A percentile compares a stretch with the other conserved stretches of the same genome.
Evolutionary conservation across 1,284 basidiomycete species (phyloP).

Genomic region (Moesziomyces sp.): DNA sequence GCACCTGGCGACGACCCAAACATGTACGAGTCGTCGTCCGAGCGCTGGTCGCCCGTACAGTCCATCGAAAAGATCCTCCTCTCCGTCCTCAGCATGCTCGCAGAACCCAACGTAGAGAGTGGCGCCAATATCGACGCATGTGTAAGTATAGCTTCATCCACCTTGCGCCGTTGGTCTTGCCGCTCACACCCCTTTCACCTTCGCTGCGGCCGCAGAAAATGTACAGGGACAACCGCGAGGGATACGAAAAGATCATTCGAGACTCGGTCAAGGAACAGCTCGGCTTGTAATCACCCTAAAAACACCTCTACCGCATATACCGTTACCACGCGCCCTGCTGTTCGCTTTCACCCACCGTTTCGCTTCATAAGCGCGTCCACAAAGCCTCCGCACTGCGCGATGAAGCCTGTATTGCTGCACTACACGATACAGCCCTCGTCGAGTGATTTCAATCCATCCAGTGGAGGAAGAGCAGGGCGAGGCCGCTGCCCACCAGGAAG

Average conservation of each 20-base stretch:
- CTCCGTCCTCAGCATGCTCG: constrained; percentile 98
- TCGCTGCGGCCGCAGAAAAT: constrained; percentile 50
- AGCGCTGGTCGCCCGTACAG: constrained; percentile 98
- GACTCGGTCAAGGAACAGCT: constrained; percentile 63
- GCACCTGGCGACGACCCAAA: constrained; percentile 89
- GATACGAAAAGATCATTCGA: constrained; percentile 64
- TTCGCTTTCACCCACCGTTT: too few relatives aligned
- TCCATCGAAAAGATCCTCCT: constrained; percentile 91
- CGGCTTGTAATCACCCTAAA: constrained; percentile 44
- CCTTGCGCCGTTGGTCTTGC: not conserved
- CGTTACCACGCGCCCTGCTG: too few relatives aligned
- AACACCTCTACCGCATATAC: not conserved
- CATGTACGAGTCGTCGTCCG: constrained; percentile 85
- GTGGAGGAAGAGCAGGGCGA: constrained; percentile 87
- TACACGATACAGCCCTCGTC: not conserved
- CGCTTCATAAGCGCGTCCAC: too few relatives aligned
- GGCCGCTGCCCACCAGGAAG: constrained; percentile 85
- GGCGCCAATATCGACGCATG: constrained; percentile 91
- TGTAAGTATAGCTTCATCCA: constrained; percentile 56
- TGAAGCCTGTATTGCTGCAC: not conserved
- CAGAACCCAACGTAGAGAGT: constrained; percentile 98
- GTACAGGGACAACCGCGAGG: constrained; percentile 63
- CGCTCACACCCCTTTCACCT: not conserved
- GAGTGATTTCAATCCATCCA: constrained; percentile 61
- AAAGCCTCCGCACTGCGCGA: not conserved